Evolutionary conservation across 169 alveolate species (phyloP), one percentile per base, ranked within the genome.

Genomic region (Plasmodium knowlesi): DNA sequence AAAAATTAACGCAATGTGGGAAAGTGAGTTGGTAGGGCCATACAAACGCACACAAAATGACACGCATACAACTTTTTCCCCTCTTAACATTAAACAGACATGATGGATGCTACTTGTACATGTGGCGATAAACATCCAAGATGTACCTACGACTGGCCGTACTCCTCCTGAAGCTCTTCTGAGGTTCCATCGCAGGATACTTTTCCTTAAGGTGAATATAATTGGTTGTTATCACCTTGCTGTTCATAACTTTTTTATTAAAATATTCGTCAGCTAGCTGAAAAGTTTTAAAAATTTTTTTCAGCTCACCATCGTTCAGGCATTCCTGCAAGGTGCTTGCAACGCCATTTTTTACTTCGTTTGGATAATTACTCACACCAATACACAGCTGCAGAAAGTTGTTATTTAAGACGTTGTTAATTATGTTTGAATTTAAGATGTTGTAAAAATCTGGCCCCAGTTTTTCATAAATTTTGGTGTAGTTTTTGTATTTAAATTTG

Each of bases 131-230:
- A 19, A 89, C 73, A 61, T 89, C 94, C 37, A 89, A 54, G 46
- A 89, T 80, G 57, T 79, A 89, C 82, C 94, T 79, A 25, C 94
- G 82, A 30, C 43, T 89, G 32, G 94, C 70, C 6, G 94, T 89
- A 34, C 50, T 70, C 32, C 73, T 80, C 83, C 50, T 89, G 72
- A 89, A 89, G 82, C 53, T n/a, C 72, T 89, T 89, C 73, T 81
- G 94, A 0, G 89, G 91, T 46, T 89, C 94, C 94, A 89, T 89
- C 25, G 94, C 94, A 28, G 94, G 83, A 50, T 89, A 89, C 82
- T 89, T 89, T 46, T 89, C 37, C 72, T 89, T 89, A 43, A 79
- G 22, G 16, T 57, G 91, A 46, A 89, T 89, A 43, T 57, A 53
- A 89, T 89, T 81, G 5, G 94, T 89, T 14, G 94, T 70, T 61